phyloP scores from a whole-genome alignment of 169 alveolate species.

The Cryptosporidium sp. region DNA sequence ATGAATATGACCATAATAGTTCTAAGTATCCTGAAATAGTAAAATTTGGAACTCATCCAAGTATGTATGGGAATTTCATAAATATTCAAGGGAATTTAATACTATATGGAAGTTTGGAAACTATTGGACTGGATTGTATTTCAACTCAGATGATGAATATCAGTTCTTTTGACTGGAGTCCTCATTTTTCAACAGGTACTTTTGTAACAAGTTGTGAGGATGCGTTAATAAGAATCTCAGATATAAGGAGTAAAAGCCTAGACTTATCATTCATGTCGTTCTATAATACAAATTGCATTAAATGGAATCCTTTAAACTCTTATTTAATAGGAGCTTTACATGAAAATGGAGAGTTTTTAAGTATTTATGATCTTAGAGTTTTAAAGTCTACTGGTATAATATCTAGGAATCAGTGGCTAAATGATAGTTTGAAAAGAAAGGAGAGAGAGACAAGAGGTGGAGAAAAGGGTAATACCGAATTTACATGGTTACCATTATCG shows the following conservation, averaged over 20 bases:
- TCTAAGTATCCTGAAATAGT: slow-evolving; percentile 7
- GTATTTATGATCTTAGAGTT: slow-evolving; percentile 55
- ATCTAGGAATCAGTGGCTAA: slow-evolving; percentile 25
- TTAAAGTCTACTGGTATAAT: slow-evolving; percentile 35
- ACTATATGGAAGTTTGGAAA: slow-evolving; percentile 9
- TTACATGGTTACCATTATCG: slow-evolving; percentile 52
- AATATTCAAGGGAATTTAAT: slow-evolving; percentile 20
- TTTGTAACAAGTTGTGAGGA: slow-evolving; percentile 70
- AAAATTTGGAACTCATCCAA: slow-evolving; percentile 61
- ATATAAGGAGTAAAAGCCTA: slow-evolving; percentile 26
- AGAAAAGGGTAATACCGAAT: neutral
- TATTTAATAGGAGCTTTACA: slow-evolving; percentile 26
- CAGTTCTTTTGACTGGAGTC: slow-evolving; percentile 66
- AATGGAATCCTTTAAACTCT: slow-evolving; percentile 56
- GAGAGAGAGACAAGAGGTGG: neutral
- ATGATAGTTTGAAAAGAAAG: neutral
- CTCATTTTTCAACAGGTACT: slow-evolving; percentile 71
- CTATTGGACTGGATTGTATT: slow-evolving; percentile 17
- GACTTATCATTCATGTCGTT: slow-evolving; percentile 53
- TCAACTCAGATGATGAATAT: slow-evolving; percentile 49
- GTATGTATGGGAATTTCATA: slow-evolving; percentile 11
- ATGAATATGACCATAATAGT: neutral
- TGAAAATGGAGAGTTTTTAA: slow-evolving; percentile 40
- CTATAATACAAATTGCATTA: slow-evolving; percentile 39
- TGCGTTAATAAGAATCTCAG: slow-evolving; percentile 46